Base-by-base conservation (phyloP, 106 monocot genomes). In the Alisma plantagoaquatica region DNA sequence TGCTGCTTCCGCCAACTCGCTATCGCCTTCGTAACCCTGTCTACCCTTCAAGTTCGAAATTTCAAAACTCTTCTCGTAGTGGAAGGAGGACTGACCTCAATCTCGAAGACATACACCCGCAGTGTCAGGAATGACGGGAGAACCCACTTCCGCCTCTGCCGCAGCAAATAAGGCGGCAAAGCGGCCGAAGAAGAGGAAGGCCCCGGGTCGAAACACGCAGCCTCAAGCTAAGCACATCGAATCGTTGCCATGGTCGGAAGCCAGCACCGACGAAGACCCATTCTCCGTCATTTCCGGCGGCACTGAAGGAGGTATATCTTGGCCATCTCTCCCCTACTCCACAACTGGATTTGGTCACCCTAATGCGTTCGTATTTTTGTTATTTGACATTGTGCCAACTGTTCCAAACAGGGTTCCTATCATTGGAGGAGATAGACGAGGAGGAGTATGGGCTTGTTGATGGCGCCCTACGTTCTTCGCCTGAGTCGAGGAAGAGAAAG, bases 361-460 rank as follows among this genome's bases (percentile, higher is more conserved):
- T 28, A 46, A 52, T 1, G 24, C 23, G 28, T 10, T 15, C 0
- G 17, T 24, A 2, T 0, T 1, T 31, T 23, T 25, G 6, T 50
- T 66, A 49, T 29, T 25, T 70, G n/a, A n/a, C n/a, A n/a, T n/a
- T n/a, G n/a, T n/a, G n/a, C n/a, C n/a, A n/a, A n/a, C n/a, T n/a
- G n/a, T n/a, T n/a, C n/a, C n/a, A n/a, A n/a, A n/a, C 24, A 94
- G 93, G 94, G 3, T 96, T 96, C 62, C 64, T 96, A 7, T 75
- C 81, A 3, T 51, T 96, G 65, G 88, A 96, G 41, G 94, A 96
- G 78, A 81, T 96, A 3, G 88, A 96, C 45, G 94, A 84, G 20
- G 49, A 70, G 33, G 88, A 88, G 17, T 88, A 77, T 48, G 69
- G 80, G 38, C 49, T 78, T 14, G 45, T 77, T 4, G 24, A 60